phyloP scores from a whole-genome alignment of 176 grass and related monocot species.

The Rhynchospora pubera region DNA sequence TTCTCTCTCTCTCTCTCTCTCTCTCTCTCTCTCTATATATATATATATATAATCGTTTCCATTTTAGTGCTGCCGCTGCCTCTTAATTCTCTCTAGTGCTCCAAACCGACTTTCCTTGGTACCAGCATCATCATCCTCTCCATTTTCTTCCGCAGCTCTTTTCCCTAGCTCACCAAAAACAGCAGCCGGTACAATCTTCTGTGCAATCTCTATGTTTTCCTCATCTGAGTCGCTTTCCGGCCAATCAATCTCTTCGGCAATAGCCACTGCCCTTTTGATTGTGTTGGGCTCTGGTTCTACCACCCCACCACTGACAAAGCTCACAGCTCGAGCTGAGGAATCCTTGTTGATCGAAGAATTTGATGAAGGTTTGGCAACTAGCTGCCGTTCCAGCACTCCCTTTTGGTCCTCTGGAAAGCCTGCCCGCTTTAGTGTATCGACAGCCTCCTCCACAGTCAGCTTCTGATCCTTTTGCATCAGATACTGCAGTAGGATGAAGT shows the following conservation, averaged over 20 bases:
- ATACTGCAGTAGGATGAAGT: constrained; percentile 84
- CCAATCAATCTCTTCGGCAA: constrained; percentile 84
- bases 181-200: constrained; percentile 54
- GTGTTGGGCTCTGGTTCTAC: constrained; percentile 43
- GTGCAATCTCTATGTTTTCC: constrained; percentile 60
- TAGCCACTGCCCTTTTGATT: constrained; percentile 31
- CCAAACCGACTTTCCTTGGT: constrained; percentile 45
- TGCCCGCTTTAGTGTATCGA: constrained; percentile 71
- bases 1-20: too few species aligned
- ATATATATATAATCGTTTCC: not conserved
- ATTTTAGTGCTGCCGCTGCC: constrained; percentile 47
- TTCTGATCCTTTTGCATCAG: constrained; percentile 86
- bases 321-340: constrained; percentile 38
- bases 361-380: constrained; percentile 28
- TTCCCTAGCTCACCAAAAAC: constrained; percentile 84
- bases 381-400: constrained; percentile 79
- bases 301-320: constrained; percentile 74
- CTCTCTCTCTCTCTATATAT: too few species aligned
- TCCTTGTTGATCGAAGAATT: constrained; percentile 20
- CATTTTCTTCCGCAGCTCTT: constrained; percentile 45
- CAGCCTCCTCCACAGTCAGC: constrained; percentile 71
- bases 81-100: constrained; percentile 91
- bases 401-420: constrained; percentile 76
- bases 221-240: constrained; percentile 78
- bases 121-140: constrained; percentile 40